Evolutionary conservation across 2,329 filamentous ascomycete species (phyloP).

Genomic region (Cadophora sp.): DNA sequence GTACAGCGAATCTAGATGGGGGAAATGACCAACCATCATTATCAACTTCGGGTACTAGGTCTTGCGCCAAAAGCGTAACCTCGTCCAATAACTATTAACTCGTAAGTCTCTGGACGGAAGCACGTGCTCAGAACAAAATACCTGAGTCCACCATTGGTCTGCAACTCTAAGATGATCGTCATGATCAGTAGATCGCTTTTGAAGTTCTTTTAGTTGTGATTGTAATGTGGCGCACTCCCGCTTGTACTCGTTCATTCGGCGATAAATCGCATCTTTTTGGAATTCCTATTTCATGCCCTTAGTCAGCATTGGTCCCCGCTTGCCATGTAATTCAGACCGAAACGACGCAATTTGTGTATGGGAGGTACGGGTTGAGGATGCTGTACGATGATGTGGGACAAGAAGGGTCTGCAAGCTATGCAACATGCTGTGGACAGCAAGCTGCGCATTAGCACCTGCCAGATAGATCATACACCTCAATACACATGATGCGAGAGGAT

Average conservation of each 20-base stretch:
- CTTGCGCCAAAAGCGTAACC: slow-evolving; percentile 64
- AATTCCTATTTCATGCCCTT: slow-evolving; percentile 66
- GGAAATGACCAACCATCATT: slow-evolving; percentile 46
- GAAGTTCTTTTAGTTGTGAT: slow-evolving; percentile 78
- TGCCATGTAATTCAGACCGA: slow-evolving; percentile 28
- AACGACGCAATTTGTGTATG: slow-evolving; percentile 31
- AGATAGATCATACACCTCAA: slow-evolving; percentile 40
- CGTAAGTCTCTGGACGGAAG: slow-evolving; percentile 17
- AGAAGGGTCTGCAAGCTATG: slow-evolving; percentile 47
- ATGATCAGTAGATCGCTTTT: slow-evolving; percentile 80
- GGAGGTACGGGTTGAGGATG: slow-evolving; percentile 31
- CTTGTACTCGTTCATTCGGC: slow-evolving; percentile 98
- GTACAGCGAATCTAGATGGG: background rate
- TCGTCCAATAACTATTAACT: slow-evolving; percentile 65
- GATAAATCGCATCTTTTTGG: slow-evolving; percentile 95
- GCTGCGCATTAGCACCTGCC: slow-evolving; percentile 53
- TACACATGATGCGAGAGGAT: slow-evolving; percentile 29
- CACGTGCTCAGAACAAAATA: slow-evolving; percentile 51
- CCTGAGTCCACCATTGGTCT: slow-evolving; percentile 94
- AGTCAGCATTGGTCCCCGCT: slow-evolving; percentile 48
- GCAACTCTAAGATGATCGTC: slow-evolving; percentile 92
- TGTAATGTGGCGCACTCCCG: slow-evolving; percentile 85
- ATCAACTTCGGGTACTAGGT: slow-evolving; percentile 53
- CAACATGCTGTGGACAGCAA: slow-evolving; percentile 51
- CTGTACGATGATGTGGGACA: slow-evolving; percentile 38